Evolutionary conservation across 768 basidiomycete species (phyloP), one percentile per base, ranked within the genome.

Genomic region (Psilocybe sp.): DNA sequence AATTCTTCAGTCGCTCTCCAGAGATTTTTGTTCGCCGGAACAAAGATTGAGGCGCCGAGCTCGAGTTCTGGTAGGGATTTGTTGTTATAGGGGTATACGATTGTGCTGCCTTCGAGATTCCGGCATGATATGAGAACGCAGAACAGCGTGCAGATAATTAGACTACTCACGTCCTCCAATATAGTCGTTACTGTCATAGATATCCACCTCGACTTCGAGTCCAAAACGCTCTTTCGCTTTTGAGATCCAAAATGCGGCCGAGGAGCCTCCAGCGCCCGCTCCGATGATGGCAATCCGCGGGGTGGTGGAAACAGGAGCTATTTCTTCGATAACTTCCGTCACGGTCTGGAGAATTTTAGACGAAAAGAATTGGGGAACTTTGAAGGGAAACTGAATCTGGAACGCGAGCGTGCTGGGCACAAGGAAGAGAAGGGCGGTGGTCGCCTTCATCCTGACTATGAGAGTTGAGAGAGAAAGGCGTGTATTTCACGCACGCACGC

Each of bases 11-110:
- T 78, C 2, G 94, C 95, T 48, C 91, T 81, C 78, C 78, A 80
- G 4, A 81, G 58, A 52, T 80, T 80, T 54, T 73, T 84, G 70
- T 97, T 93, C 4, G 74, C 79, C 48, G 77, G 57, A 11, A 95
- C 86, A 60, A 95, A 97, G 49, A 95, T 86, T n/a, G 85, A 87
- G 0, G 86, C 95, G 0, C 94, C 95, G 1, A 95, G 73, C 61
- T 97, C 95, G 19, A 91, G 68, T 18, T 84, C 80, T 19, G 76
- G 75, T 14, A 87, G 73, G 40, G 69, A 75, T 4, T 69, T 63
- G 40, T 79, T 67, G 54, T 84, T 78, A 63, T 92, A 83, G 5
- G 92, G 92, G 56, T 87, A 76, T 4, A 94, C 85, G 7, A 75
- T 74, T 10, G 83, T 92, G 64, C 85, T 89, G 39, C 92, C 92